Evolutionary conservation across 306 rosid species (phyloP).

Genomic region (Albizia julibrissin): DNA sequence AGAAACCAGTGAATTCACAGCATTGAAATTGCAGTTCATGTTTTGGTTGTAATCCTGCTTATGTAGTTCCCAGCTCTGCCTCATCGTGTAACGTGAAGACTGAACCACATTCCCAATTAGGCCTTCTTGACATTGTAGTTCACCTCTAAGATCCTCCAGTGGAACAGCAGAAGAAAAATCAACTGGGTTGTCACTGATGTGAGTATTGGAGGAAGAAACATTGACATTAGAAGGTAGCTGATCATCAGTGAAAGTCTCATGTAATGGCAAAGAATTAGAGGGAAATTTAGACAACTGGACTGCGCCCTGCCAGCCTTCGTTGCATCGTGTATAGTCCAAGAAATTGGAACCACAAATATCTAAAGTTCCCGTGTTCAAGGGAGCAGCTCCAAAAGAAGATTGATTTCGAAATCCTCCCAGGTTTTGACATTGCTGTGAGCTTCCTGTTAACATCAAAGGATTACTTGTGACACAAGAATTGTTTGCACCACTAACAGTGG

Average conservation of each 20-base stretch:
- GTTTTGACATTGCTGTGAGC: constrained; percentile 38
- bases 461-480: constrained; percentile 46
- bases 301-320: constrained; percentile 58
- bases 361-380: constrained; percentile 45
- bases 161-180: constrained; percentile 55
- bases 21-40: constrained; percentile 34
- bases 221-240: constrained; percentile 47
- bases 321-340: constrained; percentile 56
- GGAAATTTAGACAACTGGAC: constrained; percentile 55
- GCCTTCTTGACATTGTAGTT: constrained; percentile 47
- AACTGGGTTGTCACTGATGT: constrained; percentile 37
- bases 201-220: constrained; percentile 40
- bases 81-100: constrained; percentile 29
- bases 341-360: constrained; percentile 50
- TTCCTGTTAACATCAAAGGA: constrained; percentile 56
- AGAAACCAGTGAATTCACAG: constrained; percentile 40
- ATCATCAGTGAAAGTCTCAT: constrained; percentile 44
- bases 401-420: constrained; percentile 41
- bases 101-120: constrained; percentile 53
- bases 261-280: constrained; percentile 49
- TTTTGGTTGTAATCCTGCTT: constrained; percentile 37
- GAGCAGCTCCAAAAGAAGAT: constrained; percentile 46
- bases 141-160: constrained; percentile 45
- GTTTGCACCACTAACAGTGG: constrained; percentile 37
- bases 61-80: constrained; percentile 49